These are phyloP conservation scores for Asterochloris sp. DNA, from an alignment of 139 green algal species.

Conservation along the genomic window DNA sequence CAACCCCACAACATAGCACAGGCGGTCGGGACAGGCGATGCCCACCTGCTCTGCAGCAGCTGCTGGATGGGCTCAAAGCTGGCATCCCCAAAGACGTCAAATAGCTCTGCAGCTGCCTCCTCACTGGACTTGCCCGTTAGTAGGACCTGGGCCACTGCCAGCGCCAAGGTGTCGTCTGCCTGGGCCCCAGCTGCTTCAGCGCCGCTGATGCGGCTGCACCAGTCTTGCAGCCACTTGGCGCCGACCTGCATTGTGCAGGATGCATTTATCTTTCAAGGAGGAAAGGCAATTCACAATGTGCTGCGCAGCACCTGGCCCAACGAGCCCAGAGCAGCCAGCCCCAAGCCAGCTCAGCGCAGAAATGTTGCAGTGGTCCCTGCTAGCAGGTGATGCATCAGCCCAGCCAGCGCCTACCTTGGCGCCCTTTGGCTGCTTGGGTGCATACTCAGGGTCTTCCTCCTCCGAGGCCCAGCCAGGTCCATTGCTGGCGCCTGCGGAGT, in stretches of 20 bases:
- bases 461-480: not conserved
- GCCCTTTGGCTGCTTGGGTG: constrained; percentile 3
- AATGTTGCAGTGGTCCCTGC: not conserved
- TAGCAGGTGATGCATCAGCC: not conserved
- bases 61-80: constrained; percentile 67
- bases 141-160: constrained; percentile 27
- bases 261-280: not conserved
- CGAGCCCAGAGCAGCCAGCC: not conserved
- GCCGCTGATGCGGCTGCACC: not conserved
- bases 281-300: not conserved
- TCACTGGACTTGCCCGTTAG: constrained; percentile 31
- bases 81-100: constrained; percentile 77
- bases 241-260: constrained; percentile 1
- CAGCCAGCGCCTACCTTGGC: not conserved
- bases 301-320: not conserved
- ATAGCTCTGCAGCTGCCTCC: constrained; percentile 66
- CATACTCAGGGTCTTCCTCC: constrained; percentile 12
- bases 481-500: not conserved
- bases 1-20: not conserved
- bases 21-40: not conserved
- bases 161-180: constrained; percentile 26
- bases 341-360: not conserved
- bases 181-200: constrained; percentile 6
- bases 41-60: constrained; percentile 56
- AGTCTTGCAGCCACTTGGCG: constrained; percentile 23